These are phyloP conservation scores for Brassica rapa DNA, from an alignment of 345 rosid genomes.

Conservation along the genomic window DNA sequence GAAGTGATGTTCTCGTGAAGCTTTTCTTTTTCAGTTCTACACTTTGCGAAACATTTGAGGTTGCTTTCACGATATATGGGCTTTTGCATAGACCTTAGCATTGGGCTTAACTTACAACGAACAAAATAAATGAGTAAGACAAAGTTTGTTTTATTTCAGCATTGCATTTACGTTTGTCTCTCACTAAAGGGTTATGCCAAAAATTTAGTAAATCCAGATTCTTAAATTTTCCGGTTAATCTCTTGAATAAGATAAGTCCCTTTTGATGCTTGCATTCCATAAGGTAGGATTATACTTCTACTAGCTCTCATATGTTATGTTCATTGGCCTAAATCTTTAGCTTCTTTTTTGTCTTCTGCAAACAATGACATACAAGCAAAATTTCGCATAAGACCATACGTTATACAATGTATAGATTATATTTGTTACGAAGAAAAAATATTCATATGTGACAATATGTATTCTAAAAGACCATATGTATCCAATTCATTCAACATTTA, in stretches of 20 bases:
- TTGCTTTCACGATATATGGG: not conserved
- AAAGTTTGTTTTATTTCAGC: not conserved
- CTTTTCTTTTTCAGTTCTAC: not conserved
- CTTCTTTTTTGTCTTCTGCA: not conserved
- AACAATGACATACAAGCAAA: not conserved
- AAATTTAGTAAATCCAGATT: not conserved
- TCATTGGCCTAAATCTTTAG: not conserved
- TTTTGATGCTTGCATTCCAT: not conserved
- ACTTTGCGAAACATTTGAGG: not conserved
- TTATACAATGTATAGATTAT: not conserved
- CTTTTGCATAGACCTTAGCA: not conserved
- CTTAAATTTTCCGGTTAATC: not conserved
- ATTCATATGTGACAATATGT: not conserved
- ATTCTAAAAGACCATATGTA: not conserved
- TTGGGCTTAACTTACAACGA: not conserved
- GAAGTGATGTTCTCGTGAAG: not conserved
- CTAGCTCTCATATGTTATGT: not conserved
- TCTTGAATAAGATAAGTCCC: not conserved
- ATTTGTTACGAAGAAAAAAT: not conserved
- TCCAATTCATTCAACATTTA: not conserved
- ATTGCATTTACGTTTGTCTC: not conserved
- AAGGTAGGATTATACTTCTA: not conserved
- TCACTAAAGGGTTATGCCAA: not conserved
- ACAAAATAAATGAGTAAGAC: not conserved
- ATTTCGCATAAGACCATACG: not conserved